Evolutionary conservation across 176 grass and related monocot genomes (phyloP).

Genomic region (Triticum urartu): DNA sequence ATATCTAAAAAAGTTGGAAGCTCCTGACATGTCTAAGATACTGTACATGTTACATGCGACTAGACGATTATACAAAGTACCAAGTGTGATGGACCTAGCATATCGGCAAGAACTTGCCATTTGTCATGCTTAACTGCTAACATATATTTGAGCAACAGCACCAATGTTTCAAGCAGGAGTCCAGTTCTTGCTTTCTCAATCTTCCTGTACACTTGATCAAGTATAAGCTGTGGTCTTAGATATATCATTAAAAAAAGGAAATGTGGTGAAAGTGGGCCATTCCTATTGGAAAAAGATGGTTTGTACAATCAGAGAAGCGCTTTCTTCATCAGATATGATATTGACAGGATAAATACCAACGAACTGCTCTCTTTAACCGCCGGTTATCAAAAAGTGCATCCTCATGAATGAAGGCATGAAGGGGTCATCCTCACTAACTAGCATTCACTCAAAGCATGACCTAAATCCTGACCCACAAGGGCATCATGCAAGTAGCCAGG

Average conservation of each 20-base stretch:
- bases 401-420: neutral
- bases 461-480: neutral
- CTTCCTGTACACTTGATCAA: neutral
- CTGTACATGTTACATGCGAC: neutral
- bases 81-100: slow-evolving; percentile 6
- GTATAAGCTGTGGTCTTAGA: neutral
- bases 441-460: neutral
- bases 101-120: slow-evolving; percentile 9
- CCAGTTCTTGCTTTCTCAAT: neutral
- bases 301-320: slow-evolving; percentile 16
- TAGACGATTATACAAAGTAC: slow-evolving; percentile 27
- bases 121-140: slow-evolving; percentile 7
- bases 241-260: neutral
- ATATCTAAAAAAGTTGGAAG: slow-evolving; percentile 5
- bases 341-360: neutral
- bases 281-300: slow-evolving; percentile 9
- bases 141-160: neutral
- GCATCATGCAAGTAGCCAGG: slow-evolving; percentile 14
- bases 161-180: neutral
- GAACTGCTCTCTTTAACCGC: neutral
- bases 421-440: neutral
- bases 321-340: slow-evolving; percentile 3
- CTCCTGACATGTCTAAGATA: slow-evolving; percentile 17
- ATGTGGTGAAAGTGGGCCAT: neutral
- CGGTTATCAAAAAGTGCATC: neutral